phyloP scores from a whole-genome alignment of 2,329 filamentous ascomycete genomes.

The Macrophomina phaseolina region DNA sequence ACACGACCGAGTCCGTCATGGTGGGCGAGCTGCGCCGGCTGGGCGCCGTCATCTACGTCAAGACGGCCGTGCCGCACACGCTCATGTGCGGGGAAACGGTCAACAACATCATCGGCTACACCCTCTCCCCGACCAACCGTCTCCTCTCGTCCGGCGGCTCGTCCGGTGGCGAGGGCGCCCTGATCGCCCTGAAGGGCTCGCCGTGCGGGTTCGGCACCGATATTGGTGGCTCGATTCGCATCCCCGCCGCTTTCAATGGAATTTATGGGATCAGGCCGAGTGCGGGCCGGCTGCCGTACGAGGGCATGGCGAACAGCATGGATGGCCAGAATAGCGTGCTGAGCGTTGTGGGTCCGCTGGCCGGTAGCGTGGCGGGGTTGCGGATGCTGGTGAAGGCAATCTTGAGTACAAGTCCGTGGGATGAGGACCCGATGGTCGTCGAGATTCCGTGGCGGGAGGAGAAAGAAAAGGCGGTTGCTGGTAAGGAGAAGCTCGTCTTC shows the following conservation, averaged over 20 bases:
- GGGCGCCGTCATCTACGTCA: slow-evolving; percentile 62
- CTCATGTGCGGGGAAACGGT: slow-evolving; percentile 65
- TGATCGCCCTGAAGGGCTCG: slow-evolving; percentile 60
- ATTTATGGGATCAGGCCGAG: slow-evolving; percentile 63
- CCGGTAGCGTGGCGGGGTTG: slow-evolving; percentile 60
- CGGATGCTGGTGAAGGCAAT: slow-evolving; percentile 63
- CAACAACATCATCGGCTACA: slow-evolving; percentile 66
- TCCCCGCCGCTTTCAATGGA: slow-evolving; percentile 65
- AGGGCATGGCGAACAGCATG: slow-evolving; percentile 63
- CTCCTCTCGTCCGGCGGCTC: slow-evolving; percentile 62
- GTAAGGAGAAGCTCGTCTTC: slow-evolving; percentile 45
- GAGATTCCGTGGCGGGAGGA: slow-evolving; percentile 67
- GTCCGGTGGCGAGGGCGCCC: slow-evolving; percentile 64
- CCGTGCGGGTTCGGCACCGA: slow-evolving; percentile 65
- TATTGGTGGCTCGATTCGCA: slow-evolving; percentile 62
- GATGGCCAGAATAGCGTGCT: slow-evolving; percentile 68
- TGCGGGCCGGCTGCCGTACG: slow-evolving; percentile 54
- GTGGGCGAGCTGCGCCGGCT: slow-evolving; percentile 59
- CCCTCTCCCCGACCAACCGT: slow-evolving; percentile 63
- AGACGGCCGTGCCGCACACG: slow-evolving; percentile 63
- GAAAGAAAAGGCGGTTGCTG: slow-evolving; percentile 55
- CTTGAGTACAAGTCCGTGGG: slow-evolving; percentile 67
- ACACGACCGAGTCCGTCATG: slow-evolving; percentile 63
- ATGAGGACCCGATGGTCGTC: slow-evolving; percentile 67
- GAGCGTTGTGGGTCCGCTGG: slow-evolving; percentile 68